phyloP scores from a whole-genome alignment of 2,329 filamentous ascomycete species.

The Capronia americana region DNA sequence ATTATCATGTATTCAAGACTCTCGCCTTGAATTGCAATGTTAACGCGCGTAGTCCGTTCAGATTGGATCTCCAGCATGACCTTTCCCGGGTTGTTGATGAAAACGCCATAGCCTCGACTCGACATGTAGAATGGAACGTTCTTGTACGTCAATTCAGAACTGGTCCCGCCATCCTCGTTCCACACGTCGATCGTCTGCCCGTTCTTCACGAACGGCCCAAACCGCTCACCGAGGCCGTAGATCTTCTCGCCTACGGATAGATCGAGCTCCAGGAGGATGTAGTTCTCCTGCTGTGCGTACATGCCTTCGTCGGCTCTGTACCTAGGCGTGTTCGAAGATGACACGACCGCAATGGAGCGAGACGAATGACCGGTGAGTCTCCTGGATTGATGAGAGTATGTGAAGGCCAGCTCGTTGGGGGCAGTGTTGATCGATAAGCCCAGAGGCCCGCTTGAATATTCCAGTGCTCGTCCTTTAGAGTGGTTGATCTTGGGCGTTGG shows the following conservation, averaged over 20 bases:
- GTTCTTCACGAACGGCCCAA: slow-evolving; percentile 74
- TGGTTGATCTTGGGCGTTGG: slow-evolving; percentile 44
- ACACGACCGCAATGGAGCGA: slow-evolving; percentile 50
- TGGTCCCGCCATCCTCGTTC: slow-evolving; percentile 54
- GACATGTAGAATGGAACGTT: slow-evolving; percentile 35
- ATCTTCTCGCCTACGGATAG: slow-evolving; percentile 60
- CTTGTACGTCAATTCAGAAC: slow-evolving; percentile 35
- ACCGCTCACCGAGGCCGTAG: slow-evolving; percentile 74
- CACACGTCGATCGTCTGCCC: slow-evolving; percentile 68
- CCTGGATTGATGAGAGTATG: slow-evolving; percentile 29
- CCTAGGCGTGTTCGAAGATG: slow-evolving; percentile 45
- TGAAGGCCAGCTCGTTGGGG: slow-evolving; percentile 46
- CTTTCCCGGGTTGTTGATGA: slow-evolving; percentile 69
- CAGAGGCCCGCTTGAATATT: slow-evolving; percentile 45
- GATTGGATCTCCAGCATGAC: slow-evolving; percentile 73
- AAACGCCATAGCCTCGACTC: slow-evolving; percentile 71
- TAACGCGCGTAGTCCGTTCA: slow-evolving; percentile 68
- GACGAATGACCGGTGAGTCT: slow-evolving; percentile 49
- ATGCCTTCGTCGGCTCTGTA: slow-evolving; percentile 46
- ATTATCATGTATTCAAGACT: slow-evolving; percentile 73
- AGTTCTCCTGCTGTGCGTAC: slow-evolving; percentile 48
- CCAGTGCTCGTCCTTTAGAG: slow-evolving; percentile 40
- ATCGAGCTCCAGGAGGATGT: slow-evolving; percentile 49
- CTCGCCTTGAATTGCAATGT: slow-evolving; percentile 69
- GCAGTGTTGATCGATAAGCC: slow-evolving; percentile 45